These are phyloP conservation scores for Lathyrus tuberosus DNA, from an alignment of 306 rosid species.

Conservation along the genomic window DNA sequence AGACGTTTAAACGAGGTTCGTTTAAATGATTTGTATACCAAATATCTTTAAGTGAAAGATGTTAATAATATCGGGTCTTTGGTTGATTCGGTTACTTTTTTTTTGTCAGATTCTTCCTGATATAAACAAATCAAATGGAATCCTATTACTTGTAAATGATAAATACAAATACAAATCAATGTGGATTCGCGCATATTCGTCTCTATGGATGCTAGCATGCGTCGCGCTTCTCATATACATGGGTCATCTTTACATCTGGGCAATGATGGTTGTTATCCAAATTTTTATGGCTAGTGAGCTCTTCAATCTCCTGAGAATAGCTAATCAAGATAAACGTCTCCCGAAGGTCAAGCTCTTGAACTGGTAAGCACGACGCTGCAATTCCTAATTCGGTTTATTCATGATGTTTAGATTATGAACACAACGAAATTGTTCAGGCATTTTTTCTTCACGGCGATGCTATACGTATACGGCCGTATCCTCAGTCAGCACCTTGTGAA, in stretches of 20 bases:
- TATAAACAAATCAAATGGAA: conserved; percentile 67
- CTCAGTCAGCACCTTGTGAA: conserved; percentile 90
- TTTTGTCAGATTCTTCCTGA: conserved; percentile 58
- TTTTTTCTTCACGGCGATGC: conserved; percentile 98
- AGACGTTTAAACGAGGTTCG: conserved; percentile 74
- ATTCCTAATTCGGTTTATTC: neutral
- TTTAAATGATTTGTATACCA: neutral
- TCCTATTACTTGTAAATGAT: conserved; percentile 68
- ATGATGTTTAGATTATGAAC: conserved; percentile 35
- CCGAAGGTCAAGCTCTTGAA: conserved; percentile 81
- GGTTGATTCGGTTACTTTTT: conserved; percentile 16
- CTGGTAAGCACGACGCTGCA: conserved; percentile 59
- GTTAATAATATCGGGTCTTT: neutral
- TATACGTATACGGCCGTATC: conserved; percentile 92
- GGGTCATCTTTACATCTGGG: conserved; percentile 93
- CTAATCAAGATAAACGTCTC: conserved; percentile 74
- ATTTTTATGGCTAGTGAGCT: conserved; percentile 92
- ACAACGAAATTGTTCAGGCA: conserved; percentile 60
- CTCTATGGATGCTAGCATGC: conserved; percentile 90
- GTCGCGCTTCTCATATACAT: conserved; percentile 63
- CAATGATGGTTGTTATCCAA: conserved; percentile 89
- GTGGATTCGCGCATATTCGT: conserved; percentile 82
- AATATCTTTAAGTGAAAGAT: neutral
- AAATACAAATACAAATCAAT: conserved; percentile 75
- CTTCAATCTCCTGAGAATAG: conserved; percentile 80